A percentile compares a stretch with the other conserved stretches of the same genome.
phyloP scores from a whole-genome alignment of 1,284 basidiomycete genomes.

The Moesziomyces sp. region DNA sequence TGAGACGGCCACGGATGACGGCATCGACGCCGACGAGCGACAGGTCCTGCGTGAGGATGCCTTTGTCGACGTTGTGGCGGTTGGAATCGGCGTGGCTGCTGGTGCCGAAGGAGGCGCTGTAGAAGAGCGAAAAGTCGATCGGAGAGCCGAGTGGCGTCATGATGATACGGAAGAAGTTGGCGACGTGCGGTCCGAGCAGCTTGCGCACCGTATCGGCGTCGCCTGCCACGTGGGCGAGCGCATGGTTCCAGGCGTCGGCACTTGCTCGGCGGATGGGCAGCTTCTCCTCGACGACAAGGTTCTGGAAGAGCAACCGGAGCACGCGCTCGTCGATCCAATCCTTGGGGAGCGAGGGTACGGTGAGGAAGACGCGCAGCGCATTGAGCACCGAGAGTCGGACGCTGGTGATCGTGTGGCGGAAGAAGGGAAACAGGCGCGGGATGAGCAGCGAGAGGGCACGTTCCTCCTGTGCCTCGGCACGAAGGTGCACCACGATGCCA shows the following conservation, averaged over 20 bases:
- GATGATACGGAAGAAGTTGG: conserved; percentile 74
- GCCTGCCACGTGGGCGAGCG: conserved; percentile 70
- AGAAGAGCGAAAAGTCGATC: conserved; percentile 80
- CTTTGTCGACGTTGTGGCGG: conserved; percentile 91
- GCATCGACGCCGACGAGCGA: conserved; percentile 83
- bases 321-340: conserved; percentile 86
- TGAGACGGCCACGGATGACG: conserved; percentile 83
- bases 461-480: conserved; percentile 34
- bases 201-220: conserved; percentile 30
- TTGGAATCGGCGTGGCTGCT: conserved; percentile 59
- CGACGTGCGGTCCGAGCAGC: conserved; percentile 64
- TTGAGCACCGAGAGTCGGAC: conserved; percentile 94
- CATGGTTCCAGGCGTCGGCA: conserved; percentile 80
- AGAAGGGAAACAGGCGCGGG: conserved; percentile 91
- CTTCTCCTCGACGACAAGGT: conserved; percentile 92
- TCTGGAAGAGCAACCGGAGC: conserved; percentile 89
- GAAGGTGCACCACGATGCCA: conserved; percentile 80
- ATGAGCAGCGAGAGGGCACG: conserved; percentile 77
- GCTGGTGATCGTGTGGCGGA: conserved; percentile 93
- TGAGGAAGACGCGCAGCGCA: conserved; percentile 87
- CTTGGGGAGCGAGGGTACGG: conserved; percentile 78
- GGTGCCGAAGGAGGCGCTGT: conserved; percentile 67
- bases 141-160: conserved; percentile 91
- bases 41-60: conserved; percentile 90
- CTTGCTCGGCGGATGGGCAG: conserved; percentile 84